These are phyloP conservation scores for Trifolium dubium DNA, from an alignment of 306 rosid species.

Conservation along the genomic window DNA sequence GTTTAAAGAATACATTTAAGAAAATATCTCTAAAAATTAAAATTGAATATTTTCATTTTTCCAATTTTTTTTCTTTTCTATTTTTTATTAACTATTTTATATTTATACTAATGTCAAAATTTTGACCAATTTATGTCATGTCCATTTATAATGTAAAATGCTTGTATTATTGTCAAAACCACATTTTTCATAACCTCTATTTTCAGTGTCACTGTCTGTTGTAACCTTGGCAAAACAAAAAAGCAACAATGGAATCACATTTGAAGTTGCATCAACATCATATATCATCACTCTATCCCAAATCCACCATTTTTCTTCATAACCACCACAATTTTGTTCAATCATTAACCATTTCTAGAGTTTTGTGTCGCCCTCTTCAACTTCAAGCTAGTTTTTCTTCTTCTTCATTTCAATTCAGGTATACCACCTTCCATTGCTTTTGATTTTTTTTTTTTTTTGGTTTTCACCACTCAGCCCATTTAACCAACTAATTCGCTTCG, in stretches of 20 bases:
- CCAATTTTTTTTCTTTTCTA: no score
- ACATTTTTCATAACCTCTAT: not conserved
- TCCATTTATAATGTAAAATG: no score
- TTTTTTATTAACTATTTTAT: no score
- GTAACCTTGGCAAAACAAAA: not conserved
- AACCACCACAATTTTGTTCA: not conserved
- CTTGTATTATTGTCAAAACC: no score
- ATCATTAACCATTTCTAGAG: not conserved
- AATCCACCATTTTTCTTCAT: not conserved
- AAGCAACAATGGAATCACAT: not conserved
- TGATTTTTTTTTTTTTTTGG: not conserved
- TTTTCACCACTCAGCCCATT: no score
- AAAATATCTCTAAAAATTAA: no score
- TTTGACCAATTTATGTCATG: no score
- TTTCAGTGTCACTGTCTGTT: not conserved
- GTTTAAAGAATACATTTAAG: no score
- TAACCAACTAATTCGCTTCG: no score
- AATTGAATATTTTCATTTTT: no score
- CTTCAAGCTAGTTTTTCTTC: not conserved
- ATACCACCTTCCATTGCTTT: not conserved
- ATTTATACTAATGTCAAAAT: no score
- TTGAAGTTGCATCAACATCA: conserved; percentile 3
- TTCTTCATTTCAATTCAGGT: conserved; percentile 19
- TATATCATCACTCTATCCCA: not conserved
- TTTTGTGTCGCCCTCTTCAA: not conserved